Evolutionary conservation across 2,329 filamentous ascomycete genomes (phyloP), one percentile per base, ranked within the genome.

Genomic region (Thelonectria discophora): DNA sequence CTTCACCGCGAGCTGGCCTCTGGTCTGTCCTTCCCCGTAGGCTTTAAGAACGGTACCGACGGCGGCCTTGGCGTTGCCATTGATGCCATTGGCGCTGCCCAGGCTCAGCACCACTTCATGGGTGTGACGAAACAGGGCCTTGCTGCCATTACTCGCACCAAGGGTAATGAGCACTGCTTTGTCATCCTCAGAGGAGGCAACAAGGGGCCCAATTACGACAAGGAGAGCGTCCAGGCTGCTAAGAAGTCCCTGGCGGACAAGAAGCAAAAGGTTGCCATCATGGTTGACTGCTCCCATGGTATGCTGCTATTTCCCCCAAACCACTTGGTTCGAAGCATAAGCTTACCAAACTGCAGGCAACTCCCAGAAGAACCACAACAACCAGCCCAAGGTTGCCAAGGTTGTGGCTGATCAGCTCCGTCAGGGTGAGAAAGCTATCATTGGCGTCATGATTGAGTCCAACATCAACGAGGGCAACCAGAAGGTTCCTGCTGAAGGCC

Each of bases 21-120:
- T 27, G 95, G 95, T 71, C 86, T 98, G 55, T 97, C 92, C 60
- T 98, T 97, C 90, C 95, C 95, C 20, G 94, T 99, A 69, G 95
- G 95, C 62, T 99, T 97, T 90, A 99, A 99, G 88, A 99, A 99
- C 80, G 95, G 95, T 64, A 99, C 95, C 21, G 95, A 99, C 73
- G 95, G 95, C 43, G 93, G 90, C 71, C 82, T 99, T 58, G 88
- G 88, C 27, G 94, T 98, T 18, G 94, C 94, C 18, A 96, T 98
- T 72, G 95, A 99, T 76, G 95, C 95, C 34, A 97, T 98, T 76
- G 95, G 94, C 62, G 89, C 92, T 30, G 91, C 91, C 1, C 88
- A 90, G 60, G 85, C 90, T n/a, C 89, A 86, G 78, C 95, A 99
- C 79, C 94, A 97, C 83, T 99, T 99, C 84, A 91, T 99, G 85